These are phyloP conservation scores for Amanita polypyramis DNA, from an alignment of 768 basidiomycete species.

Conservation along the genomic window DNA sequence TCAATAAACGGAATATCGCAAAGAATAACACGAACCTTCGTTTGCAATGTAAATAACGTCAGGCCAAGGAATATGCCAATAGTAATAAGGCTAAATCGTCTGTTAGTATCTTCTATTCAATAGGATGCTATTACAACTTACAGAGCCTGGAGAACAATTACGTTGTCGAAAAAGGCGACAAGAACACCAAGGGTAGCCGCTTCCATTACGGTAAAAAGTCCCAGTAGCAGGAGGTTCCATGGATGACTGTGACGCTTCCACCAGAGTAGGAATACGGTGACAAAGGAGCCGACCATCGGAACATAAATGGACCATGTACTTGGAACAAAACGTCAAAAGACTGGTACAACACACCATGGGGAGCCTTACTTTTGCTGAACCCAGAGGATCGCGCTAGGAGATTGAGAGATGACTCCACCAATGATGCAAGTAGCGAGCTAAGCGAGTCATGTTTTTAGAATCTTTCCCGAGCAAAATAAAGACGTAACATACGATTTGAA, in stretches of 20 bases:
- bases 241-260: constrained; percentile 93
- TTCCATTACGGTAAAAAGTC: constrained; percentile 85
- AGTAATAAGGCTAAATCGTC: constrained; percentile 58
- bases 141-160: constrained; percentile 80
- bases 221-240: constrained; percentile 74
- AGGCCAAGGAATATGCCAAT: constrained; percentile 88
- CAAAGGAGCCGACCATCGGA: constrained; percentile 66
- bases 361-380: constrained; percentile 54
- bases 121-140: constrained; percentile 22
- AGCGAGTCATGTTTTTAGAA: neutral
- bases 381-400: constrained; percentile 52
- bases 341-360: neutral
- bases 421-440: constrained; percentile 72
- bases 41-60: constrained; percentile 91
- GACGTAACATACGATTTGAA: constrained; percentile 54
- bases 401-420: constrained; percentile 60
- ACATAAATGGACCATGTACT: constrained; percentile 78
- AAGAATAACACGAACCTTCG: constrained; percentile 44
- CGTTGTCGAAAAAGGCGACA: constrained; percentile 62
- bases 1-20: neutral
- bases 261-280: constrained; percentile 72
- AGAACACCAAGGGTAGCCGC: constrained; percentile 84
- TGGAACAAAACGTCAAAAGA: neutral
- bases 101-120: constrained; percentile 7
- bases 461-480: neutral